Conservation (phyloP, 1,284 basidiomycete species). For the Mycosarcoma mackinlayi region DNA sequence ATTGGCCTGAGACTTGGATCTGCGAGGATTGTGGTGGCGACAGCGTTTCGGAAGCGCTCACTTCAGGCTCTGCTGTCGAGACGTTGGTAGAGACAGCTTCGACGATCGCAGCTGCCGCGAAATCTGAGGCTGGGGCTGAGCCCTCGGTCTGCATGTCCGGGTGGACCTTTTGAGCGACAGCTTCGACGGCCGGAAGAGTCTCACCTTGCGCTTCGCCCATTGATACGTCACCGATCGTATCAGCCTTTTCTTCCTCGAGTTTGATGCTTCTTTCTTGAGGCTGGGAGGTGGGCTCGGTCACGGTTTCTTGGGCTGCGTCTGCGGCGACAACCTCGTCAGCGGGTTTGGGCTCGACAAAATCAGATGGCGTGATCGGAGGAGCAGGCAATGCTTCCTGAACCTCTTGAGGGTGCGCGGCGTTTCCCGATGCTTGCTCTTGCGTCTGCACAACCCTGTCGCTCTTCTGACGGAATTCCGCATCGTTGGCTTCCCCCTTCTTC, state of each 20-base stretch:
- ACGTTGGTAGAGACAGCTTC: neutral
- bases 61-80: slow-evolving; percentile 1
- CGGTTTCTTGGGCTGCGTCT: neutral
- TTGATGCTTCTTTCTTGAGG: slow-evolving; percentile 2
- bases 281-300: neutral
- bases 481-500: neutral
- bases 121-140: neutral
- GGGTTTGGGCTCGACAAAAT: neutral
- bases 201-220: slow-evolving; percentile 5
- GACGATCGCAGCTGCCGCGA: neutral
- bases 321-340: neutral
- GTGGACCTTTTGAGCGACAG: neutral
- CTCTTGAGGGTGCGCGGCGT: neutral
- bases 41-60: neutral
- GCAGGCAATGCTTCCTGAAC: neutral
- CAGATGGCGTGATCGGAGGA: neutral
- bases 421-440: neutral
- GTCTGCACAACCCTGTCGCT: neutral
- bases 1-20: slow-evolving; percentile 26
- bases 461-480: too few relatives aligned
- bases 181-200: neutral
- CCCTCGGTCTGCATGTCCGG: neutral
- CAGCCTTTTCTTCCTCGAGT: slow-evolving; percentile 16
- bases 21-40: slow-evolving; percentile 13
- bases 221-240: slow-evolving; percentile 8